These are phyloP conservation scores for Crucibulum laeve DNA, from an alignment of 768 basidiomycete species.

Conservation along the genomic window DNA sequence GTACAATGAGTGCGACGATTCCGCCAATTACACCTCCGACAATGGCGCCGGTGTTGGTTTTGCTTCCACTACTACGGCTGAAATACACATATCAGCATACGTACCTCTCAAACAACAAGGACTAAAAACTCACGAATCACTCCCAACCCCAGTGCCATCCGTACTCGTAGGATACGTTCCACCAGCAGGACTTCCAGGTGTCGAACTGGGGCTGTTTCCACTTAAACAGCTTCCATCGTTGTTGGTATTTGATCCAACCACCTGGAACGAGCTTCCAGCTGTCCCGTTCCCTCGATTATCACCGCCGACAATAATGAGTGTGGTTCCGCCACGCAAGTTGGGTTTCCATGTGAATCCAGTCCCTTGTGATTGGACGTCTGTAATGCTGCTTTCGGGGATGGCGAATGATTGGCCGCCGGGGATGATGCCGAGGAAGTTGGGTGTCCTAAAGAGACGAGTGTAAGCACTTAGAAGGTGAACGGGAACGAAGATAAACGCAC, in stretches of 20 bases:
- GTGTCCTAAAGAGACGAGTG: conserved; percentile 31
- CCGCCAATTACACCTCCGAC: conserved; percentile 58
- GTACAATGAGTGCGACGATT: conserved; percentile 36
- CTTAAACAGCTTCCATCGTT: conserved; percentile 54
- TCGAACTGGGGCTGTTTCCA: conserved; percentile 66
- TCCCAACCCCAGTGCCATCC: conserved; percentile 23
- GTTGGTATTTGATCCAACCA: conserved; percentile 47
- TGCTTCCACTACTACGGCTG: conserved; percentile 5
- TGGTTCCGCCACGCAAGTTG: conserved; percentile 58
- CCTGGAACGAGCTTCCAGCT: conserved; percentile 58
- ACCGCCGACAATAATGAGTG: conserved; percentile 61
- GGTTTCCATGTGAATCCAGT: conserved; percentile 72
- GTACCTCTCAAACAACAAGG: not conserved
- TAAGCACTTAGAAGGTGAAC: not conserved
- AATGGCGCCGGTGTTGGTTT: conserved; percentile 43
- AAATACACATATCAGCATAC: not conserved
- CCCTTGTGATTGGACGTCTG: conserved; percentile 38
- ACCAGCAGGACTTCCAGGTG: conserved; percentile 72
- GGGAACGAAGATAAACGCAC: conserved; percentile 26
- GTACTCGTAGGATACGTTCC: conserved; percentile 62
- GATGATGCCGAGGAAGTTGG: conserved; percentile 68
- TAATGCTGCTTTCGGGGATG: conserved; percentile 48
- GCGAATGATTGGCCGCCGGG: conserved; percentile 76
- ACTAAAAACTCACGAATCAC: conserved; percentile 13
- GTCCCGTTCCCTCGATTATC: conserved; percentile 64